A percentile compares a stretch with the other conserved stretches of the same genome.
Evolutionary conservation across 2,329 filamentous ascomycete species (phyloP).

Genomic region (Xylariaceae sp.): DNA sequence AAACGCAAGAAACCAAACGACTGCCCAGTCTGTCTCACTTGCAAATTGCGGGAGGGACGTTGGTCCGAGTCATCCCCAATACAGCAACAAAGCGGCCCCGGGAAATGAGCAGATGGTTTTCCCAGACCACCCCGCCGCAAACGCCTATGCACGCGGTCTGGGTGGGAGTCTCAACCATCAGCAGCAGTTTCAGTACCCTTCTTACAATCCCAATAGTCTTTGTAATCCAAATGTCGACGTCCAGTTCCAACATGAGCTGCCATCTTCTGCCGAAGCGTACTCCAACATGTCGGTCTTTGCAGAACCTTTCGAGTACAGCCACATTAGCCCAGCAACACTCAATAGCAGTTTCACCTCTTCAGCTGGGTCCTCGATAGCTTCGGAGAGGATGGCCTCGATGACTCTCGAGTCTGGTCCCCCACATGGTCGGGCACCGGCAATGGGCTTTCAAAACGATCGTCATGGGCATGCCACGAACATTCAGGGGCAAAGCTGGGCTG

Average conservation of each 20-base stretch:
- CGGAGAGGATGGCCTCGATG: conserved; percentile 29
- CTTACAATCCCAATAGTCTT: conserved; percentile 15
- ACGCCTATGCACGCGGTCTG: conserved; percentile 22
- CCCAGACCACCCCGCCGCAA: conserved; percentile 24
- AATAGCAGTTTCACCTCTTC: conserved; percentile 29
- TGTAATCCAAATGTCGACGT: conserved; percentile 15
- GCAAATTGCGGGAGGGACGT: conserved; percentile 26
- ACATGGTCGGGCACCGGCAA: conserved; percentile 9
- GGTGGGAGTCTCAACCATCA: conserved; percentile 18
- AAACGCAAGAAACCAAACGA: conserved; percentile 27
- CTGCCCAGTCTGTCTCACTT: conserved; percentile 29
- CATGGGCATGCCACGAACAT: conserved; percentile 5
- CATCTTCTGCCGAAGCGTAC: conserved; percentile 8
- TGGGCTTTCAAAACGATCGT: conserved; percentile 8
- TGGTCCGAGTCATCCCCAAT: conserved; percentile 29
- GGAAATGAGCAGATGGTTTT: conserved; percentile 29
- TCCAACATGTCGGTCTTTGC: conserved; percentile 22
- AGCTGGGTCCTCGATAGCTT: conserved; percentile 23
- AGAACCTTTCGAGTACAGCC: conserved; percentile 22
- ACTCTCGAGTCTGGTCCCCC: conserved; percentile 18
- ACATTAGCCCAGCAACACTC: conserved; percentile 16
- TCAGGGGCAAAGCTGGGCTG: conserved; percentile 14
- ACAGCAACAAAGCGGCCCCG: conserved; percentile 27
- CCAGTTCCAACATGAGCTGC: conserved; percentile 20
- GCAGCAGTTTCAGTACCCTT: conserved; percentile 21